Percentiles rank a stretch among this genome's conserved stretches.
Conservation (phyloP, 306 rosid species). For the Cucumis sativus region DNA sequence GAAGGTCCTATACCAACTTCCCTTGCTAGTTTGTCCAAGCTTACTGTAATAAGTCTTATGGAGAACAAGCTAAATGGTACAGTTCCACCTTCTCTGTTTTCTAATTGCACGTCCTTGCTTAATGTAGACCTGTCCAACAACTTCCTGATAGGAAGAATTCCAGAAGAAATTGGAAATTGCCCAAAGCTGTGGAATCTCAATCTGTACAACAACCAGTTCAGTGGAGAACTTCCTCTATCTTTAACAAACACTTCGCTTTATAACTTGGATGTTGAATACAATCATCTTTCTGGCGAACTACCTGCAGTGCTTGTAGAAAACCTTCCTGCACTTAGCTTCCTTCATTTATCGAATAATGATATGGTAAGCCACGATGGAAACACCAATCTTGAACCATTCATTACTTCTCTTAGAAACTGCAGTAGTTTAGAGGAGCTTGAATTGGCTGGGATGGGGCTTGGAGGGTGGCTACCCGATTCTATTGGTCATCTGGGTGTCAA, state of each 20-base stretch:
- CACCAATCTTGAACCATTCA: conserved; percentile 45
- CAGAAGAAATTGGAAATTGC: conserved; percentile 53
- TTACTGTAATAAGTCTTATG: conserved; percentile 14
- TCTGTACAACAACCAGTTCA: conserved; percentile 46
- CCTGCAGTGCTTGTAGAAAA: conserved; percentile 27
- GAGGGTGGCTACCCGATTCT: conserved; percentile 37
- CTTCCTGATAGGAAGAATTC: conserved; percentile 37
- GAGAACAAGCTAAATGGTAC: conserved; percentile 25
- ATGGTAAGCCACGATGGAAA: conserved; percentile 42
- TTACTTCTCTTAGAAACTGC: conserved; percentile 44
- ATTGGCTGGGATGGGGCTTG: conserved; percentile 52
- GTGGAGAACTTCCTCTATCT: conserved; percentile 42
- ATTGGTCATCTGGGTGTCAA: conserved; percentile 16
- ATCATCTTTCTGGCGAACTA: conserved; percentile 38
- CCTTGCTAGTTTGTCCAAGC: conserved; percentile 30
- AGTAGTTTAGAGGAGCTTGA: conserved; percentile 40
- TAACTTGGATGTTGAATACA: conserved; percentile 44
- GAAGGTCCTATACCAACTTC: conserved; percentile 43
- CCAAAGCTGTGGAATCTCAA: conserved; percentile 34
- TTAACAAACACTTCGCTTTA: conserved; percentile 17
- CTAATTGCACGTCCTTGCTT: conserved; percentile 35
- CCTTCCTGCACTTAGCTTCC: conserved; percentile 20
- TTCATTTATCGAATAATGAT: conserved; percentile 45
- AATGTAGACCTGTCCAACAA: conserved; percentile 42
- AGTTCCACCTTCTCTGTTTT: conserved; percentile 42